A percentile compares a stretch with the other conserved stretches of the same genome.
phyloP scores from a whole-genome alignment of 495 filamentous ascomycete genomes.

The Penicillium silybi region DNA sequence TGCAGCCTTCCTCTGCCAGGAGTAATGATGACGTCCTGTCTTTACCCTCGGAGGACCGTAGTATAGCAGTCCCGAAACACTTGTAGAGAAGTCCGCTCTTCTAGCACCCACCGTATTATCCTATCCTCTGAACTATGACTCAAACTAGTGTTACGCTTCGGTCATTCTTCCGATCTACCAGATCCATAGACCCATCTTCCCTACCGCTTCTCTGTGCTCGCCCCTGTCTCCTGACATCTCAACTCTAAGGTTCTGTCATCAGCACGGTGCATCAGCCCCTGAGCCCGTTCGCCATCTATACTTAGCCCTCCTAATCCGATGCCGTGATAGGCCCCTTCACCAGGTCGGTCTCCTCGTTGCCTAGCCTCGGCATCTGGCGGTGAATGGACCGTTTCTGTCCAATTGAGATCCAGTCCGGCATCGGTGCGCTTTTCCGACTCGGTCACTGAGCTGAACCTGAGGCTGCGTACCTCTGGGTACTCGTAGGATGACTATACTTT shows the following conservation, averaged over 20 bases:
- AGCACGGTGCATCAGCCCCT: constrained; percentile 7
- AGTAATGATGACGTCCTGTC: background rate
- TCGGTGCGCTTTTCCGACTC: background rate
- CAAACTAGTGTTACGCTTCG: background rate
- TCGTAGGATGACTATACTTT: background rate
- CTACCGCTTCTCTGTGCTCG: background rate
- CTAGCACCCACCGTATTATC: background rate
- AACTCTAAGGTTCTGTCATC: background rate
- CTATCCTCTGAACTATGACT: background rate
- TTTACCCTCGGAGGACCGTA: background rate
- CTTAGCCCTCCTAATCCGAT: constrained; percentile 4
- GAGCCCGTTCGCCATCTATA: constrained; percentile 18
- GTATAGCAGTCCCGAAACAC: background rate
- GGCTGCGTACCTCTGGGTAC: background rate
- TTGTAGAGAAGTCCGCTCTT: too few relatives aligned
- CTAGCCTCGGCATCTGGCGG: constrained; percentile 17
- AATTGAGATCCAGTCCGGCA: constrained; percentile 17
- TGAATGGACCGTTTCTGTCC: constrained; percentile 19
- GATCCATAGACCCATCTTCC: background rate
- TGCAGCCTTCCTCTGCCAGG: too few relatives aligned
- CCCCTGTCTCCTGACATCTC: constrained; percentile 7
- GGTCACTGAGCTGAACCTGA: background rate
- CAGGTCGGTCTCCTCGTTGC: constrained; percentile 8
- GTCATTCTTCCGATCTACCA: background rate
- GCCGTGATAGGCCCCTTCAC: constrained; percentile 19